These are phyloP conservation scores for Pisolithus tinctorius DNA, from an alignment of 768 basidiomycete species.

Conservation along the genomic window DNA sequence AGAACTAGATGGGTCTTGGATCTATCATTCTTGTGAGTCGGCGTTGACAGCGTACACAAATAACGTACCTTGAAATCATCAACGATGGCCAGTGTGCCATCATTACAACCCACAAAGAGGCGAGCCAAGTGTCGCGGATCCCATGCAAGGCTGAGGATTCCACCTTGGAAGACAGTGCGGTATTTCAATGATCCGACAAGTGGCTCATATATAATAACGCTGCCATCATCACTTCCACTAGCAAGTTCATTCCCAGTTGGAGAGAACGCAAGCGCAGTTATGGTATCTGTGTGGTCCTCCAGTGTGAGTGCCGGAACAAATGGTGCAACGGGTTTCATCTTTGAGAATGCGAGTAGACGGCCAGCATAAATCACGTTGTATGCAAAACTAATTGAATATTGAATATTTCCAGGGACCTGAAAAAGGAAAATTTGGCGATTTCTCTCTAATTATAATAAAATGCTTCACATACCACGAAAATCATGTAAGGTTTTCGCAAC, in stretches of 20 bases:
- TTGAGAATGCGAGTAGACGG: too few species aligned
- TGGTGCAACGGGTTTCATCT: background rate
- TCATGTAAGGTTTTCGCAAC: too few species aligned
- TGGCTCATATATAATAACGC: conserved; percentile 2
- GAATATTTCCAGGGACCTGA: too few species aligned
- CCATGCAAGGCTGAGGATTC: conserved; percentile 3
- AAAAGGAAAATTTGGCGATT: too few species aligned
- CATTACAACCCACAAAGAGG: conserved; percentile 2
- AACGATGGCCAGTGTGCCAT: conserved; percentile 1
- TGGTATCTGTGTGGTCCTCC: background rate
- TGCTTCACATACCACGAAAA: too few species aligned
- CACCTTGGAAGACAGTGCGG: background rate
- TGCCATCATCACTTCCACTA: conserved; percentile 1
- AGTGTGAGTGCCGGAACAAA: background rate
- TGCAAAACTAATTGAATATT: too few species aligned
- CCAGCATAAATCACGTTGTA: too few species aligned
- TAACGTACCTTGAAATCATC: conserved; percentile 1
- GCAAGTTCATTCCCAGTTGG: background rate
- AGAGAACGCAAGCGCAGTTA: conserved; percentile 1
- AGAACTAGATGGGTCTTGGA: too few species aligned
- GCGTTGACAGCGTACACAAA: background rate
- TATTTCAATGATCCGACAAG: background rate
- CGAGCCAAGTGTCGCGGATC: background rate
- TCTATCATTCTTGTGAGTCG: background rate
- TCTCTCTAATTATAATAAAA: too few species aligned